phyloP scores from a whole-genome alignment of 768 basidiomycete species.

The Megacollybia marginata region DNA sequence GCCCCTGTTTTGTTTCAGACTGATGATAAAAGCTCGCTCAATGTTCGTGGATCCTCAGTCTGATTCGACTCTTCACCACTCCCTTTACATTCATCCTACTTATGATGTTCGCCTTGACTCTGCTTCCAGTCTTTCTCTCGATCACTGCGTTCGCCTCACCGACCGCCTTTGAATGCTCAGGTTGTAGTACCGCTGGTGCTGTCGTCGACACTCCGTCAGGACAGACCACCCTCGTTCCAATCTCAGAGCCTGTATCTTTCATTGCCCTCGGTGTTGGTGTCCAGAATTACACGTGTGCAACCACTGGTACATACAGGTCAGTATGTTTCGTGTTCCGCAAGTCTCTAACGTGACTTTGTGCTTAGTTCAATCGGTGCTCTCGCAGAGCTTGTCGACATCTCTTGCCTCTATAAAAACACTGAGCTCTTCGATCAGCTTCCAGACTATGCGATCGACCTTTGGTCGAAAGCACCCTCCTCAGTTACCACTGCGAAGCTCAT shows the following conservation, averaged over 20 bases:
- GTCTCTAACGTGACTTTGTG: background rate
- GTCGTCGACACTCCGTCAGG: conserved; percentile 14
- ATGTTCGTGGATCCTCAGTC: too few species aligned
- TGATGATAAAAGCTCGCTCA: too few species aligned
- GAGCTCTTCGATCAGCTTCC: conserved; percentile 14
- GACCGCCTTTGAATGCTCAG: background rate
- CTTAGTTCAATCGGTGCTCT: conserved; percentile 39
- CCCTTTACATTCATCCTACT: background rate
- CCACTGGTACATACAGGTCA: conserved; percentile 36
- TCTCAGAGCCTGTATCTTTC: conserved; percentile 26
- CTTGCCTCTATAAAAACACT: conserved; percentile 32
- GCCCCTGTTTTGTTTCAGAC: too few species aligned
- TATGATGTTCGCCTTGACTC: background rate
- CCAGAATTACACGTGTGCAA: conserved; percentile 50
- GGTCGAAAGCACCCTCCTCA: conserved; percentile 8
- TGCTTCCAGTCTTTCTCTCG: background rate
- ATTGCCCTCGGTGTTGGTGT: conserved; percentile 36
- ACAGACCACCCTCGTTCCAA: conserved; percentile 24
- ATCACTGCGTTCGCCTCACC: background rate
- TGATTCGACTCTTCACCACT: background rate
- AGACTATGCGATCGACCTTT: conserved; percentile 8
- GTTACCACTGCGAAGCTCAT: conserved; percentile 8
- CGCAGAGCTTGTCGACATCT: conserved; percentile 49
- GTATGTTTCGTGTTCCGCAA: conserved; percentile 8
- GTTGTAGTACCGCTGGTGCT: conserved; percentile 19